Evolutionary conservation across 2,329 filamentous ascomycete species (phyloP), one percentile per base, ranked within the genome.

Genomic region (Penicillium sp.): DNA sequence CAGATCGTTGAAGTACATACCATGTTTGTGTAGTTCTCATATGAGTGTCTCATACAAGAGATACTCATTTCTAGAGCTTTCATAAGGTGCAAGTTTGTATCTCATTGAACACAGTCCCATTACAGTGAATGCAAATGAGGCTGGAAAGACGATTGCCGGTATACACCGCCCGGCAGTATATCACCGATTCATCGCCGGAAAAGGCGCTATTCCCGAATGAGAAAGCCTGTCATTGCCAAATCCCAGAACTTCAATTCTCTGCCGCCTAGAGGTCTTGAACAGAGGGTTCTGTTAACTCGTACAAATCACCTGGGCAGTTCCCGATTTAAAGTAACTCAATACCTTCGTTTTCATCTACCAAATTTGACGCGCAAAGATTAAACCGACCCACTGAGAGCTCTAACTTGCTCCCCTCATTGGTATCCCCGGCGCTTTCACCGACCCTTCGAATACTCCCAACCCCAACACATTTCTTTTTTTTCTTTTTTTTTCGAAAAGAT

Each of bases 401-500:
- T 56, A 47, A 55, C 21, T 41, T 50, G 45, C 57, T 56, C 40
- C 51, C 54, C 57, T 57, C 57, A 62, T 54, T 51, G 33, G 37
- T 58, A 49, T 52, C 21, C 49, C 42, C 46, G 48, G 49, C 50
- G 27, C 52, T 38, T 61, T 48, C 57, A 51, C 54, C 48, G 33
- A 43, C 54, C 23, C 38, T 57, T 57, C 37, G 35, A 54, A 25
- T 35, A 46, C 33, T 27, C 10, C 38, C 29, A 48, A 47, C 47
- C 38, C 33, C 35, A 27, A 33, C 21, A 31, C 38, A 19, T 52
- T 50, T 25, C 17, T 42, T 53, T 35, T 48, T 58, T 49, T 27
- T n/a, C n/a, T n/a, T 12, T 40, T 54, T 29, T 25, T 52, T 42
- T 35, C 31, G n/a, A 54, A 63, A 71, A 43, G 43, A 74, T 74